Conservation (phyloP, 2,329 filamentous ascomycete species). For the Clonostachys byssicola region DNA sequence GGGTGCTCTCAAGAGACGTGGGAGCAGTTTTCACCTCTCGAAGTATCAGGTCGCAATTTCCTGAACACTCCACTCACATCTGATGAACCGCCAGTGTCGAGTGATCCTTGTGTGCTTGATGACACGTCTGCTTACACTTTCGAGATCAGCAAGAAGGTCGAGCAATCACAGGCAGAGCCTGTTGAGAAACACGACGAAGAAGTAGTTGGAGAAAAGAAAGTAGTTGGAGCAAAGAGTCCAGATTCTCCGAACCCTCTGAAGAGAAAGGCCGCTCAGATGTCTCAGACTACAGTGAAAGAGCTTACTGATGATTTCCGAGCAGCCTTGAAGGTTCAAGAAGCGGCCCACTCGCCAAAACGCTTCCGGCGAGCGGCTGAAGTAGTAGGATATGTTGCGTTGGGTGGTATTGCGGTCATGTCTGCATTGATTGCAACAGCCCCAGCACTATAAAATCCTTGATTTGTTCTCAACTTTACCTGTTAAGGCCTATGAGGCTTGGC, state of each 20-base stretch:
- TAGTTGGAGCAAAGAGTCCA: too few species aligned
- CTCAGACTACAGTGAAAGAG: too few species aligned
- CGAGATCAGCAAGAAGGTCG: neutral
- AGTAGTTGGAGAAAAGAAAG: too few species aligned
- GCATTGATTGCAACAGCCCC: slow-evolving; percentile 32
- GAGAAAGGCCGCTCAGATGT: too few species aligned
- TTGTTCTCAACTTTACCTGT: neutral
- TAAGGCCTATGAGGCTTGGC: neutral
- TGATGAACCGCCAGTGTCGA: neutral
- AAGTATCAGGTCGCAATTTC: slow-evolving; percentile 23
- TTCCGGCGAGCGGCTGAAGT: slow-evolving; percentile 26
- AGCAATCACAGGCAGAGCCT: too few species aligned
- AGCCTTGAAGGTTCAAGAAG: too few species aligned
- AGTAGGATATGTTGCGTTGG: slow-evolving; percentile 26
- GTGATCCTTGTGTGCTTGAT: neutral
- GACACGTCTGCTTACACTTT: neutral
- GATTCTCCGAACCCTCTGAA: neutral
- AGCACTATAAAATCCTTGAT: slow-evolving; percentile 6
- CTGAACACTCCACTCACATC: slow-evolving; percentile 14
- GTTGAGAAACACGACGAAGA: too few species aligned
- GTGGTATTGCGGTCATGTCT: slow-evolving; percentile 31
- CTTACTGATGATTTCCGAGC: too few species aligned
- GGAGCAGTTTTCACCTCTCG: slow-evolving; percentile 8
- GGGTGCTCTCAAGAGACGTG: neutral
- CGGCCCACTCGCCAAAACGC: slow-evolving; percentile 13